A percentile compares a stretch with the other conserved stretches of the same genome.
Conservation (phyloP, 2,329 filamentous ascomycete genomes). For the Fragosphaeria purpurea region DNA sequence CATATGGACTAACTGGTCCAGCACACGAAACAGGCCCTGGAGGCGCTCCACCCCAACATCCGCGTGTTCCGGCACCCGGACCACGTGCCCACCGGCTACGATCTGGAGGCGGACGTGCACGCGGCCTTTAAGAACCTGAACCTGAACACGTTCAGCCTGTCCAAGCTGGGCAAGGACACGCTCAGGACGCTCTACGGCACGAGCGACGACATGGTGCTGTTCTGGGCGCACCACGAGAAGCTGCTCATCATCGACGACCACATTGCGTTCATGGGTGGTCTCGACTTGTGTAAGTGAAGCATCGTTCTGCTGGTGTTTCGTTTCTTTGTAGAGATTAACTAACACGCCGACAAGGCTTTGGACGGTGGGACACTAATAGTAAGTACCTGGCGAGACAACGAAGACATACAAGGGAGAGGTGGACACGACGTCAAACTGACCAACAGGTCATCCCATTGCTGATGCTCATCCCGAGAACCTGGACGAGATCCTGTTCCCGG, state of each 20-base stretch:
- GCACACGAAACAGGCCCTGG: constrained; percentile 72
- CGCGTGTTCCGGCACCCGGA: constrained; percentile 85
- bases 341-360: constrained; percentile 45
- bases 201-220: constrained; percentile 70
- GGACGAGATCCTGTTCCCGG: constrained; percentile 68
- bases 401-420: background rate
- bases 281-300: constrained; percentile 58
- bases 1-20: constrained; percentile 16
- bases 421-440: background rate
- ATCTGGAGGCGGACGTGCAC: constrained; percentile 57
- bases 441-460: constrained; percentile 61
- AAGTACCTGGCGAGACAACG: constrained; percentile 13
- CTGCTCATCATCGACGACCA: constrained; percentile 71
- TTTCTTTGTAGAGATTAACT: background rate
- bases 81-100: constrained; percentile 65
- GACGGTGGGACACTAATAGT: constrained; percentile 79
- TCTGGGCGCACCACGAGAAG: constrained; percentile 93
- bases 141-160: constrained; percentile 41
- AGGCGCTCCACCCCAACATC: constrained; percentile 73
- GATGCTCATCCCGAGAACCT: constrained; percentile 74
- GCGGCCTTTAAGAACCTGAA: constrained; percentile 41
- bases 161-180: constrained; percentile 60
- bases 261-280: constrained; percentile 80
- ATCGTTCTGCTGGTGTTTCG: no score
- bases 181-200: constrained; percentile 74